Evolutionary conservation across 108 stramenopile genomes (phyloP), one percentile per base, ranked within the genome.

Genomic region (Skeletonema menzelii): DNA sequence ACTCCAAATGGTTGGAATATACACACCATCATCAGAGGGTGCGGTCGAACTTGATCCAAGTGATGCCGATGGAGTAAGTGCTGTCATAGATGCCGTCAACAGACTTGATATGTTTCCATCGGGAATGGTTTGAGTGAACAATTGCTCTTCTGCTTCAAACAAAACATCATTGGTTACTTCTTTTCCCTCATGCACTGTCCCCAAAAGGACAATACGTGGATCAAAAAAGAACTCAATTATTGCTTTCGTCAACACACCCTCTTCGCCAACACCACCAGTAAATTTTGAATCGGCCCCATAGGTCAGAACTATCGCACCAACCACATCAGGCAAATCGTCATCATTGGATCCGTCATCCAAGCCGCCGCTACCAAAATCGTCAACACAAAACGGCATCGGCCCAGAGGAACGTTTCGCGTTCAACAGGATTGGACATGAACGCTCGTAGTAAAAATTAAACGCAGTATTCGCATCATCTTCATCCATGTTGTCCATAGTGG

Each of bases 261-360:
- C 78, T 31, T 79, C 78, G 19, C 78, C 78, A 22, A 79, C 61
- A 7, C 78, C 78, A 38, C 78, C 78, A 27, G 78, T 79, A 42
- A 79, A 79, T 61, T 79, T 79, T 27, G 55, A 46, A 44, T 79
- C 78, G 3, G 78, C 66, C 19, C 78, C 78, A 58, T 71, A 79
- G 13, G 70, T 79, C 34, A 79, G 24, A 28, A 72, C 78, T 44
- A 72, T 19, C 8, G 78, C 78, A n/a, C 78, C 78, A 11, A 64
- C 58, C 27, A 79, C 64, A 27, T 65, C 53, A n/a, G 70, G 78
- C 27, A 79, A 63, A 17, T 20, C 49, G 17, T 34, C 56, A n/a
- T 63, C 71, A 27, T 31, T 40, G 13, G 40, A 38, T 34, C 27
- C 63, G 5, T 64, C 15, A 22, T 44, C 44, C 17, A 24, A 38